These are phyloP conservation scores for Rhodomyrtus psidioides DNA, from an alignment of 441 rosid species.

Conservation along the genomic window DNA sequence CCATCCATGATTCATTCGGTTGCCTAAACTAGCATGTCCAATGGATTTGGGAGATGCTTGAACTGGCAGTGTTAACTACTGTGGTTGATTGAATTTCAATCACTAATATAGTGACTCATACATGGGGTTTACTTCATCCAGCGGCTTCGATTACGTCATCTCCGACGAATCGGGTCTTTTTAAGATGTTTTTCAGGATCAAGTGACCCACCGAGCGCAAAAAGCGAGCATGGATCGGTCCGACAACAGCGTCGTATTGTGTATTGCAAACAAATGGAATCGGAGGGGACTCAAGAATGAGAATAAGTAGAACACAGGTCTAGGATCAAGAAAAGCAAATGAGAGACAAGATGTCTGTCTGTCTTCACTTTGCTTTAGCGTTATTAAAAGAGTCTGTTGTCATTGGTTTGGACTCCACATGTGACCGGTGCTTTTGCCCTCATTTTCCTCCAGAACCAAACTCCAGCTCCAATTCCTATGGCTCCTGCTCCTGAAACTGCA, in stretches of 20 bases:
- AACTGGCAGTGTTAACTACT: not conserved
- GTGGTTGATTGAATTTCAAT: not conserved
- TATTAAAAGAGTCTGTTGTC: constrained; percentile 66
- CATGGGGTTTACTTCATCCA: not conserved
- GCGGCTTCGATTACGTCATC: not conserved
- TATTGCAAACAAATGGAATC: not conserved
- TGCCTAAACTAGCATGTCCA: not conserved
- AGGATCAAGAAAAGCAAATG: not conserved
- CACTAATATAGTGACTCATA: accelerated
- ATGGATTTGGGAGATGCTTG: not conserved
- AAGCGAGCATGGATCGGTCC: not conserved
- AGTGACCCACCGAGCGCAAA: not conserved
- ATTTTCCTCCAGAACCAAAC: constrained; percentile 76
- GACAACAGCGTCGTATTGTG: not conserved
- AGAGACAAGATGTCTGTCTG: not conserved
- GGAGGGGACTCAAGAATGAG: not conserved
- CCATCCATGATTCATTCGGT: not conserved
- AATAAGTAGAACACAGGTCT: not conserved
- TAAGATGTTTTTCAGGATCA: not conserved
- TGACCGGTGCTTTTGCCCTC: constrained; percentile 74
- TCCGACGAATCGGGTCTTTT: not conserved
- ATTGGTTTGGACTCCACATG: constrained; percentile 81
- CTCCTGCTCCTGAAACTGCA: constrained; percentile 79
- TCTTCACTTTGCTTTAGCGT: not conserved
- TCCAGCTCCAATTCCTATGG: constrained; percentile 64